Conservation (phyloP, 2,329 filamentous ascomycete species). For the Xylariaceae sp. region DNA sequence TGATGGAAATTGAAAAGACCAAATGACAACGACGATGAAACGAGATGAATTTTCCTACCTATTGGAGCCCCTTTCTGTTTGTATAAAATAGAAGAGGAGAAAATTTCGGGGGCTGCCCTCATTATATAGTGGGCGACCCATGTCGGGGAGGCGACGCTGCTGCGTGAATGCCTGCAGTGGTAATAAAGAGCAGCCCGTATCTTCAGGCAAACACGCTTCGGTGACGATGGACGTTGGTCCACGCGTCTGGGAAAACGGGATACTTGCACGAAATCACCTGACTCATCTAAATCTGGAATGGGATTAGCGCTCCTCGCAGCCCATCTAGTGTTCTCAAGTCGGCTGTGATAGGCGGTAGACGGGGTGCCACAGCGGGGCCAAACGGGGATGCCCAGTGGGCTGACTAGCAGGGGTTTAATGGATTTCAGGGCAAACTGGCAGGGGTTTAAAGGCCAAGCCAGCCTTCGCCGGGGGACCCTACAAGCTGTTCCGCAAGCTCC, state of each 20-base stretch:
- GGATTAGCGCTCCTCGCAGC: constrained; percentile 30
- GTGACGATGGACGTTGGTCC: constrained; percentile 39
- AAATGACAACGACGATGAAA: constrained; percentile 28
- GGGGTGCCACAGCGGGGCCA: constrained; percentile 20
- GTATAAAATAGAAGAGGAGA: constrained; percentile 28
- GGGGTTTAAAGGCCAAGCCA: constrained; percentile 23
- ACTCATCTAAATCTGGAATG: constrained; percentile 30
- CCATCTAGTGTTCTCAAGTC: constrained; percentile 21
- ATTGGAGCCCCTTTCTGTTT: constrained; percentile 31
- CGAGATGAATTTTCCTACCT: constrained; percentile 37
- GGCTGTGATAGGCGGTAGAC: constrained; percentile 29
- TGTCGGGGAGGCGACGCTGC: constrained; percentile 23
- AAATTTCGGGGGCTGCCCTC: constrained; percentile 28
- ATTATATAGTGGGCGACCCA: constrained; percentile 32
- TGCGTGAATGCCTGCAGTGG: constrained; percentile 25
- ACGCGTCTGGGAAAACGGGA: constrained; percentile 38
- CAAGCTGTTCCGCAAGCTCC: constrained; percentile 24
- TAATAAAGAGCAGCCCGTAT: constrained; percentile 24
- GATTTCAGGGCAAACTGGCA: constrained; percentile 29
- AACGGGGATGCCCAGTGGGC: constrained; percentile 30
- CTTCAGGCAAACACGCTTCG: constrained; percentile 42
- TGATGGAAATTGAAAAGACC: constrained; percentile 12
- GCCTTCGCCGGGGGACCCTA: constrained; percentile 27
- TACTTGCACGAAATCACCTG: constrained; percentile 40
- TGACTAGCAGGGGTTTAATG: constrained; percentile 31